Evolutionary conservation across 805 yeast genomes (phyloP).

Genomic region (Candida ficus): DNA sequence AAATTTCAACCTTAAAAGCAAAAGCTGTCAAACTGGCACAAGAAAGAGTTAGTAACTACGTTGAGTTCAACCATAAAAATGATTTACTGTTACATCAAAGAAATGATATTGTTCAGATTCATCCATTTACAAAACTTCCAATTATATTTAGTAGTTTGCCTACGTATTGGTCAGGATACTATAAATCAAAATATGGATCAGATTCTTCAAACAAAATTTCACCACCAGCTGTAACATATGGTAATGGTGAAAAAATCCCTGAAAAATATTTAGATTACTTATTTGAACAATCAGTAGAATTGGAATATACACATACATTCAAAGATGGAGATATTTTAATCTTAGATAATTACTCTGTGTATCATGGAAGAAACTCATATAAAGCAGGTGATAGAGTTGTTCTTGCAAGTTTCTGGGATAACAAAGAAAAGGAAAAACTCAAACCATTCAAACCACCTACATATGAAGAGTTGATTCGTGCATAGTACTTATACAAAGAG

Average conservation of each 20-base stretch:
- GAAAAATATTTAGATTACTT: not conserved
- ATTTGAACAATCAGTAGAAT: not conserved
- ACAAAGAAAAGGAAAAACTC: not conserved
- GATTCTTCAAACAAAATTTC: too few species aligned
- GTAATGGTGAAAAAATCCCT: not conserved
- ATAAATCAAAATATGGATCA: not conserved
- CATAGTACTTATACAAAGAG: too few species aligned
- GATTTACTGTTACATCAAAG: not conserved
- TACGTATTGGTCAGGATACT: not conserved
- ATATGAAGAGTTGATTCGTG: not conserved
- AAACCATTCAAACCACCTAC: not conserved
- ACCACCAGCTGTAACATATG: too few species aligned
- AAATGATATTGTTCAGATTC: not conserved
- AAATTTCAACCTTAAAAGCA: not conserved
- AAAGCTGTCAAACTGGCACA: not conserved
- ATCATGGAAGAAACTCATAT: conserved; percentile 1
- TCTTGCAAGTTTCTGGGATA: conserved; percentile 1
- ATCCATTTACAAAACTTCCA: not conserved
- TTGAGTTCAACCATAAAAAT: not conserved
- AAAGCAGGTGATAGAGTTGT: not conserved
- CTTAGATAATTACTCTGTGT: not conserved
- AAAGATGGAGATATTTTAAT: not conserved
- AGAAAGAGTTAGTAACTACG: not conserved
- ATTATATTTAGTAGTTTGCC: not conserved
- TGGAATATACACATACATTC: not conserved